Evolutionary conservation across 164 flowering plant species (phyloP).

Genomic region (Berberis thunbergii): DNA sequence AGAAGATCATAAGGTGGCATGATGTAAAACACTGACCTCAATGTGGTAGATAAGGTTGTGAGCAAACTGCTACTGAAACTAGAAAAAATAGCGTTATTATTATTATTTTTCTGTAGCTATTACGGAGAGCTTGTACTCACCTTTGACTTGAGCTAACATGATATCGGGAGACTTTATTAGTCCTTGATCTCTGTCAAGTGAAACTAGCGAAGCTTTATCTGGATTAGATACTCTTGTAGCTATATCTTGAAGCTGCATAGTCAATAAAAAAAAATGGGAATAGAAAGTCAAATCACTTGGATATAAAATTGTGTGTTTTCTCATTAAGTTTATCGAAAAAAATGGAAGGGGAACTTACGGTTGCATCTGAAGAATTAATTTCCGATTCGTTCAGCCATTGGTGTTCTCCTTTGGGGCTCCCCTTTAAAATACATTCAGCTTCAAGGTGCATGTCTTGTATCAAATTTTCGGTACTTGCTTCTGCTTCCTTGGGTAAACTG

Average conservation of each 20-base stretch:
- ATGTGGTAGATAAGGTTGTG: too few relatives aligned
- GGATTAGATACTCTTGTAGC: slow-evolving; percentile 7
- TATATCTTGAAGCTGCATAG: slow-evolving; percentile 10
- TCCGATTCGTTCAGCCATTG: slow-evolving; percentile 14
- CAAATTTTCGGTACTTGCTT: slow-evolving; percentile 16
- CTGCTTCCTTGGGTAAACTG: slow-evolving; percentile 16
- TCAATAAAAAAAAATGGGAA: slow-evolving; percentile 2
- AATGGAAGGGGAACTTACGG: slow-evolving; percentile 30
- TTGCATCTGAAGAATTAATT: slow-evolving; percentile 14
- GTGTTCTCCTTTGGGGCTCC: slow-evolving; percentile 17
- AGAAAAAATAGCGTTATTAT: too few relatives aligned
- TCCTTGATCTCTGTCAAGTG: slow-evolving; percentile 13
- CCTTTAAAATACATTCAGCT: slow-evolving; percentile 9
- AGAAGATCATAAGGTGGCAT: too few relatives aligned
- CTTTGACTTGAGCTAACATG: slow-evolving; percentile 10
- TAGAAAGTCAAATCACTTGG: neutral
- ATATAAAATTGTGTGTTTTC: neutral
- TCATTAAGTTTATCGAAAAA: too few relatives aligned
- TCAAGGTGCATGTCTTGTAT: slow-evolving; percentile 12
- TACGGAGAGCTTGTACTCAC: slow-evolving; percentile 17
- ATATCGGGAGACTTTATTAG: slow-evolving; percentile 5
- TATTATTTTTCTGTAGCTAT: too few relatives aligned
- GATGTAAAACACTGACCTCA: too few relatives aligned
- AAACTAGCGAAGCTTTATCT: slow-evolving; percentile 13
- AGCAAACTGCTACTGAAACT: too few relatives aligned